phyloP scores from a whole-genome alignment of 176 grass and related monocot genomes.

The Aegilops tauschii region DNA sequence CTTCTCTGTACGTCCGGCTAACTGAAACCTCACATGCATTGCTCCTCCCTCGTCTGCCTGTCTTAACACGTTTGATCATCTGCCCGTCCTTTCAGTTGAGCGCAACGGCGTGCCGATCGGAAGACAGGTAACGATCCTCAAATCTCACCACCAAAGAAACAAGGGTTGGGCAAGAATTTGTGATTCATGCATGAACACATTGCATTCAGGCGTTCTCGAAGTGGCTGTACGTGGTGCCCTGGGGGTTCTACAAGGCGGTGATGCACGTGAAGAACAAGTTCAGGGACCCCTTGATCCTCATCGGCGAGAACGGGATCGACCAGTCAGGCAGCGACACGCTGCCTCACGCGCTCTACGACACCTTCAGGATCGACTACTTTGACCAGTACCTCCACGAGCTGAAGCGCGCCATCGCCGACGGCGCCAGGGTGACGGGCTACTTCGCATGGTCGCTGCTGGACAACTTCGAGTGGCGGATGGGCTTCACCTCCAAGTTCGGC shows the following conservation, averaged over 20 bases:
- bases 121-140: slow-evolving; percentile 38
- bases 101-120: slow-evolving; percentile 64
- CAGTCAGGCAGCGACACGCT: slow-evolving; percentile 45
- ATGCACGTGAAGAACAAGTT: slow-evolving; percentile 76
- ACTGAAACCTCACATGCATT: too few relatives aligned
- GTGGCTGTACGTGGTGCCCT: slow-evolving; percentile 86
- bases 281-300: slow-evolving; percentile 57
- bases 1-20: slow-evolving; percentile 42
- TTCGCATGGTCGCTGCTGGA: slow-evolving; percentile 66
- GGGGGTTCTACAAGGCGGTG: slow-evolving; percentile 89
- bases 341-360: slow-evolving; percentile 36
- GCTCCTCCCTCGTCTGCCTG: neutral
- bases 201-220: slow-evolving; percentile 52
- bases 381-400: slow-evolving; percentile 49
- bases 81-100: slow-evolving; percentile 33
- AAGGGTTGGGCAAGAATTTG: neutral
- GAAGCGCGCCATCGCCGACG: slow-evolving; percentile 26
- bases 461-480: slow-evolving; percentile 60
- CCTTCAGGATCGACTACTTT: slow-evolving; percentile 48
- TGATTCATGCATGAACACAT: neutral
- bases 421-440: slow-evolving; percentile 42
- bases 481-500: slow-evolving; percentile 51
- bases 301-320: slow-evolving; percentile 75
- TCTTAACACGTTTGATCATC: neutral
- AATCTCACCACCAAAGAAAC: too few relatives aligned